Percentiles rank a stretch among this genome's conserved stretches.
Conservation (phyloP, 495 filamentous ascomycete genomes). For the Annulohypoxylon stygium region DNA sequence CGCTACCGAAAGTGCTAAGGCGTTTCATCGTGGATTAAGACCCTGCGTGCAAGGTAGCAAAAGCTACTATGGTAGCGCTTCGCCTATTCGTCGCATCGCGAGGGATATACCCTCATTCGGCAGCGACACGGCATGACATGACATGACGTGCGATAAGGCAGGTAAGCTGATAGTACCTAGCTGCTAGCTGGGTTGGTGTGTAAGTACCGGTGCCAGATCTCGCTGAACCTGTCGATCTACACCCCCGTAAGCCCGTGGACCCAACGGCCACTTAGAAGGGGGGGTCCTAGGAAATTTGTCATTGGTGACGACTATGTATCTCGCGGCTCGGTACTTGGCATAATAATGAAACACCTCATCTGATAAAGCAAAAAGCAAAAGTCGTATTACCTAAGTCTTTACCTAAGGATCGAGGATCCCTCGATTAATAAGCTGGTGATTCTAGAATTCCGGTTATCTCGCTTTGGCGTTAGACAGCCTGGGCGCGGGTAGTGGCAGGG, state of each 20-base stretch:
- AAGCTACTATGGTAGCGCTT: neutral
- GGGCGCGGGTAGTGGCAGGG: no score
- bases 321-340: neutral
- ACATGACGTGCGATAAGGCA: conserved; percentile 12
- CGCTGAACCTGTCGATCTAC: neutral
- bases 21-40: conserved; percentile 6
- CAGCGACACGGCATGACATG: conserved; percentile 7
- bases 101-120: conserved; percentile 10
- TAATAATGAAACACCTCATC: neutral
- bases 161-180: neutral
- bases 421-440: conserved; percentile 1
- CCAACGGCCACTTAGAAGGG: neutral
- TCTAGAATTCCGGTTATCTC: neutral
- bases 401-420: neutral
- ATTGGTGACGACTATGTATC: conserved; percentile 3
- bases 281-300: neutral
- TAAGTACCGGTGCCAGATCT: conserved; percentile 11
- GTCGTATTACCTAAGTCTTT: neutral
- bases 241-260: neutral
- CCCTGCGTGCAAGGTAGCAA: conserved; percentile 1
- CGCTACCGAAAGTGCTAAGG: conserved; percentile 5
- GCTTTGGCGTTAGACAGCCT: no score
- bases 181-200: neutral
- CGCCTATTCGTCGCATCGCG: conserved; percentile 8
- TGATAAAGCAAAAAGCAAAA: neutral